phyloP scores from a whole-genome alignment of 2,329 filamentous ascomycete genomes.

The Hysterium pulicare region DNA sequence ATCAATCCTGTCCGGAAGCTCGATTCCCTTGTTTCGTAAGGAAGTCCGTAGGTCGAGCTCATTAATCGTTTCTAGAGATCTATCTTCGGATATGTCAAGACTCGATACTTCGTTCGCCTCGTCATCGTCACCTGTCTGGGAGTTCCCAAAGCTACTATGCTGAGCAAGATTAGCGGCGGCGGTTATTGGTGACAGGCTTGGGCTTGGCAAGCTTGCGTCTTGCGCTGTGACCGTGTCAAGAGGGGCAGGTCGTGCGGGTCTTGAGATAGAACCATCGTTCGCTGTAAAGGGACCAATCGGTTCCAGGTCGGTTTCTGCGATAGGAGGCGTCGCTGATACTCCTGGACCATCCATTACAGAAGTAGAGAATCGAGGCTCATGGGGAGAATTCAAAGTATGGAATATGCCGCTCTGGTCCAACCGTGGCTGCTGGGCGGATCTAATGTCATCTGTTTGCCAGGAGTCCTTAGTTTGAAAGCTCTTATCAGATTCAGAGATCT shows the following conservation, averaged over 20 bases:
- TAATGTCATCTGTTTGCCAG: constrained; percentile 24
- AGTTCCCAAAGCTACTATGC: constrained; percentile 28
- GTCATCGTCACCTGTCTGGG: constrained; percentile 25
- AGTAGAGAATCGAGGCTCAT: constrained; percentile 21
- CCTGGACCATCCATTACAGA: constrained; percentile 41
- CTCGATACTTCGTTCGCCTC: constrained; percentile 36
- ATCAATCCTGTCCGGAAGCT: constrained; percentile 16
- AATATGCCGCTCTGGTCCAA: background rate
- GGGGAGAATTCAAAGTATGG: constrained; percentile 11
- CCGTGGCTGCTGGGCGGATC: background rate
- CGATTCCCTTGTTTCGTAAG: constrained; percentile 17
- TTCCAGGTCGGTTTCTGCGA: constrained; percentile 69
- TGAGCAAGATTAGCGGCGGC: constrained; percentile 63
- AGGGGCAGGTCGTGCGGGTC: constrained; percentile 40
- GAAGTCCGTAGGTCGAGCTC: constrained; percentile 10
- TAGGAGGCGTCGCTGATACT: constrained; percentile 69
- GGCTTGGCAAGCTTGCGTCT: constrained; percentile 91
- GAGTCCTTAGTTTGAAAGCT: constrained; percentile 8
- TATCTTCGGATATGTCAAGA: constrained; percentile 29
- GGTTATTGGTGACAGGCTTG: constrained; percentile 85
- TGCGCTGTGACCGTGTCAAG: constrained; percentile 72
- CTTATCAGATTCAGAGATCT: background rate
- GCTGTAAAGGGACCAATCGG: constrained; percentile 49
- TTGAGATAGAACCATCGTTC: constrained; percentile 11
- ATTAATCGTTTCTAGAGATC: constrained; percentile 8